These are phyloP conservation scores for Entrophospora sp. DNA, from an alignment of 192 early-diverging fungal species.

Conservation along the genomic window DNA sequence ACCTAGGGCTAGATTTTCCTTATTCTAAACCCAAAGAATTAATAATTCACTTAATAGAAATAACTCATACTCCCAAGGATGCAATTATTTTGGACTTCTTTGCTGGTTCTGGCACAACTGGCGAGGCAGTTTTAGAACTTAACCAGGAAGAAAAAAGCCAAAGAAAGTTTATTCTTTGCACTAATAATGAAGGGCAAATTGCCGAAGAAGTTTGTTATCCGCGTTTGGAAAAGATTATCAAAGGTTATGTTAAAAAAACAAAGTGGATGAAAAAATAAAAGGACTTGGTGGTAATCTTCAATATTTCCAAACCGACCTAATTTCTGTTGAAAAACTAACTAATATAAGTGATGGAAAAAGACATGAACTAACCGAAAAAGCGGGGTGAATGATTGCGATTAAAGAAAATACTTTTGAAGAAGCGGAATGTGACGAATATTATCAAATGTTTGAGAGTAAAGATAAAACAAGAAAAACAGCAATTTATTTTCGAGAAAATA, in stretches of 20 bases:
- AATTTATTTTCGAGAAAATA: not conserved
- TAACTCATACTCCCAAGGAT: not conserved
- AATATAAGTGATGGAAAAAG: not conserved
- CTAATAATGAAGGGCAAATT: not conserved
- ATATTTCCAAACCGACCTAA: not conserved
- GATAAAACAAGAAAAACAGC: not conserved
- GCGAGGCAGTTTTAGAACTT: not conserved
- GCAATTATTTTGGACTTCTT: not conserved
- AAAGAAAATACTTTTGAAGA: not conserved
- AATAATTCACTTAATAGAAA: not conserved
- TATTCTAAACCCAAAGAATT: not conserved
- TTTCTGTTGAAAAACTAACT: not conserved
- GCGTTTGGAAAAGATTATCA: not conserved
- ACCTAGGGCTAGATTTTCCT: not conserved
- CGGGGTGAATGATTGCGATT: not conserved
- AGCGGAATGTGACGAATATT: not conserved
- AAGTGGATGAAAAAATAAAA: not conserved
- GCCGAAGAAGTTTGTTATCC: not conserved
- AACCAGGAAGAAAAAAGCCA: not conserved
- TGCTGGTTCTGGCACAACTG: not conserved
- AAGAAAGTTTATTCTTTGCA: not conserved
- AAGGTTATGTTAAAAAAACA: not conserved
- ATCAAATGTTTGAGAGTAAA: not conserved
- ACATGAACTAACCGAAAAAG: not conserved
- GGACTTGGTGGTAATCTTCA: not conserved